These are phyloP conservation scores for Candida gigantensis DNA, from an alignment of 1,139 yeast genomes.

Conservation along the genomic window DNA sequence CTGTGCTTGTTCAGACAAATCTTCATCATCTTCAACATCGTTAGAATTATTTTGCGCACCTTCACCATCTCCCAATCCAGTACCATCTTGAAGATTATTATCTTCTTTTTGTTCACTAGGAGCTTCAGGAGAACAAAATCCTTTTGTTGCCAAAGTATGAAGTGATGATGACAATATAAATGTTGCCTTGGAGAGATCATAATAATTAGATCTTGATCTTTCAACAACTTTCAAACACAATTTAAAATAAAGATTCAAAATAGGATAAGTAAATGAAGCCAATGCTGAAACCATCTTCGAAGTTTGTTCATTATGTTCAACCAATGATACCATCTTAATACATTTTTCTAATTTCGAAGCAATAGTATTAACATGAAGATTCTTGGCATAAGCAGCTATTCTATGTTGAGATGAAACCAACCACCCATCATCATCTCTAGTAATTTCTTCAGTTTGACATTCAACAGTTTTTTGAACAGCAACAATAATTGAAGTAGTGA, in stretches of 20 bases:
- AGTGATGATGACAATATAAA: constrained; percentile 59
- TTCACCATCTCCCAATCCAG: constrained; percentile 97
- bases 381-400: constrained; percentile 31
- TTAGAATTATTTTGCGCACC: constrained; percentile 78
- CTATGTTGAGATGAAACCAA: constrained; percentile 50
- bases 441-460: constrained; percentile 30
- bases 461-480: constrained; percentile 61
- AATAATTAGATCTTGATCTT: constrained; percentile 48
- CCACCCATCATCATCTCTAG: constrained; percentile 68
- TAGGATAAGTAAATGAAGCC: constrained; percentile 56
- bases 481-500: constrained; percentile 64
- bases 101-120: constrained; percentile 66
- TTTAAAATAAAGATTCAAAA: constrained; percentile 54
- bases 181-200: constrained; percentile 59
- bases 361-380: constrained; percentile 34
- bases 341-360: constrained; percentile 21
- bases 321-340: constrained; percentile 19
- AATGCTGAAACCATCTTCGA: constrained; percentile 46
- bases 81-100: constrained; percentile 75
- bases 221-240: constrained; percentile 42
- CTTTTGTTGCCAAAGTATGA: constrained; percentile 68
- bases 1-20: constrained; percentile 85
- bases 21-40: constrained; percentile 92
- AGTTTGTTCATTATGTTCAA: constrained; percentile 38
- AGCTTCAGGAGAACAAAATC: constrained; percentile 91